These are phyloP conservation scores for Theileria orientalis DNA, from an alignment of 169 alveolate species.

Conservation along the genomic window DNA sequence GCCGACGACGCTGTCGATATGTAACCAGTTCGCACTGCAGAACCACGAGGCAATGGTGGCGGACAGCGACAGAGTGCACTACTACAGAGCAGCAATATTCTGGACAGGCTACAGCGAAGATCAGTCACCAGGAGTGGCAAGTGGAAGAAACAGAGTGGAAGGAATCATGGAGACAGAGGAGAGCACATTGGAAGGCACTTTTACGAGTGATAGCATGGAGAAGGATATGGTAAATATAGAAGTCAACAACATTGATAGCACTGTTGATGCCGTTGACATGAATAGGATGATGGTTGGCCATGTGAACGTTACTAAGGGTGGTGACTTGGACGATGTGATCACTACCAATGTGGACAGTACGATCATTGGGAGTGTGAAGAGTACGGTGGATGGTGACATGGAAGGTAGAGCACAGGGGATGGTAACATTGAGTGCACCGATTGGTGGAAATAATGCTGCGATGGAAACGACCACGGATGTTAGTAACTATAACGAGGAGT, in stretches of 20 bases:
- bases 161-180: not conserved
- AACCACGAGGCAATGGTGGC: conserved; percentile 80
- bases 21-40: conserved; percentile 73
- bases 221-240: not conserved
- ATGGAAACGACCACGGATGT: too few relatives aligned
- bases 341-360: too few relatives aligned
- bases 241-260: not conserved
- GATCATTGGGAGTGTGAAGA: too few relatives aligned
- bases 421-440: too few relatives aligned
- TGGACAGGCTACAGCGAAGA: conserved; percentile 77
- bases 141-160: not conserved
- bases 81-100: conserved; percentile 78
- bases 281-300: too few relatives aligned
- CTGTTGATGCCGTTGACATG: not conserved
- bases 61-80: conserved; percentile 77
- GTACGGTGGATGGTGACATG: too few relatives aligned
- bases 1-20: conserved; percentile 74
- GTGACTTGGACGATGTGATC: too few relatives aligned
- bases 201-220: not conserved
- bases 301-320: too few relatives aligned
- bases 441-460: too few relatives aligned
- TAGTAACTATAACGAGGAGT: too few relatives aligned
- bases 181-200: too few relatives aligned
- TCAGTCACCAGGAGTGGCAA: not conserved
- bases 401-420: too few relatives aligned